Evolutionary conservation across 2,329 filamentous ascomycete species (phyloP).

Genomic region (Dryadomyces quercus-mongolicae): DNA sequence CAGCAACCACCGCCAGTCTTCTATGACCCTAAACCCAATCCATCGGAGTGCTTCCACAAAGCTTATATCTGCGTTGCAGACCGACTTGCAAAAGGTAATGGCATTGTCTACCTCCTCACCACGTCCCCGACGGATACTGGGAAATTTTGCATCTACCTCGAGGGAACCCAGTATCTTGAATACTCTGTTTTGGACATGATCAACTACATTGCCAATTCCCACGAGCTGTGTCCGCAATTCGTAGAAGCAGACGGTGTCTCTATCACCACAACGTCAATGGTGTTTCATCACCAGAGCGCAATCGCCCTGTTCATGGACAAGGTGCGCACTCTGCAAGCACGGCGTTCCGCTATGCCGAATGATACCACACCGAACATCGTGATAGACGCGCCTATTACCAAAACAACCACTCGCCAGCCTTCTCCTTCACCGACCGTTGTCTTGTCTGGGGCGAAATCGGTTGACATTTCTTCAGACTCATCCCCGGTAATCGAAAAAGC

Average conservation of each 20-base stretch:
- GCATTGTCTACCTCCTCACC: constrained; percentile 5
- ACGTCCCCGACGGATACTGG: constrained; percentile 1
- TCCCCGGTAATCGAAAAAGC: no score
- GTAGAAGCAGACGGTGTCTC: constrained; percentile 7
- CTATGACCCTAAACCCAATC: neutral
- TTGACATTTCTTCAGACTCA: no score
- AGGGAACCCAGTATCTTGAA: constrained; percentile 9
- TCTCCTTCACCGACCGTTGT: no score
- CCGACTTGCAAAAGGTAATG: constrained; percentile 5
- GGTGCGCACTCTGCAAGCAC: constrained; percentile 1
- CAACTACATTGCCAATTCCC: constrained; percentile 10
- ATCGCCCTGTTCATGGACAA: constrained; percentile 8
- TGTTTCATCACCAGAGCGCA: constrained; percentile 6
- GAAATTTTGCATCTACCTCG: constrained; percentile 6
- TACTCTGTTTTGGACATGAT: constrained; percentile 10
- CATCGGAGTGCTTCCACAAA: constrained; percentile 3
- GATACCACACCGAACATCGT: neutral
- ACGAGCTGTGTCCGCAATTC: constrained; percentile 9
- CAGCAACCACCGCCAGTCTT: neutral
- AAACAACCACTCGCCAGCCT: no score
- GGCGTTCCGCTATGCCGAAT: neutral
- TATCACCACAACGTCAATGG: constrained; percentile 8
- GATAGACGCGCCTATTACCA: neutral
- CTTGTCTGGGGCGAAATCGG: no score
- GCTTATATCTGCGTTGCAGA: constrained; percentile 7